Evolutionary conservation across 495 filamentous ascomycete species (phyloP), one percentile per base, ranked within the genome.

Genomic region (Aspergillus ellipticus): DNA sequence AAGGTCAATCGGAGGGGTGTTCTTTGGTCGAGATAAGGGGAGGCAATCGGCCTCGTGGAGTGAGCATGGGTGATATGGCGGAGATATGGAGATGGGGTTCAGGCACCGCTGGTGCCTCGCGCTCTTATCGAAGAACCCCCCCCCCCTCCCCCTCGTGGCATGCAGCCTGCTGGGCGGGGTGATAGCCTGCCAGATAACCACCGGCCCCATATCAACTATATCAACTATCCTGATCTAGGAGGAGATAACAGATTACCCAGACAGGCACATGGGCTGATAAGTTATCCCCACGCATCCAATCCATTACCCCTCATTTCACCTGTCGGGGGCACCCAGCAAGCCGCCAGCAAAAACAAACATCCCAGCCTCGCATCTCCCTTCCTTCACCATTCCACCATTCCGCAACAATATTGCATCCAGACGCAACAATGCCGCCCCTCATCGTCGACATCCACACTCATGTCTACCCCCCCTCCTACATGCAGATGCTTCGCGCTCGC

Each of bases 401-500:
- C n/a, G n/a, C n/a, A n/a, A n/a, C n/a, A n/a, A n/a, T n/a, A n/a
- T n/a, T n/a, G n/a, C 13, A 45, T 10, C 24, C 26, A 48, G 19
- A 21, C 17, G 26, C 53, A 50, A 63, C 39, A 45, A 71, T 72
- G 68, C 49, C 61, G 24, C 46, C 60, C 39, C 59, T 77, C 8
- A 77, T 91, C 33, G 89, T 96, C 42, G 93, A 97, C 71, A 82
- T 97, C 64, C 93, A 97, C 75, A 96, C 92, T 11, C 93, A 97
- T 78, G 85, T 97, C 75, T 96, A 97, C 69, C 89, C 91, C 0
- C 88, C 88, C 0, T 79, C 82, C 8, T 97, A 92, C 71, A 84
- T 96, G 77, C 69, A 80, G 51, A 84, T 96, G 65, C 85, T 97
- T 22, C 83, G 86, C 63, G 84, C 83, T 21, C 87, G 93, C 54